Conservation (phyloP, 2,329 filamentous ascomycete species). For the Scopulariopsis brevicaulis region DNA sequence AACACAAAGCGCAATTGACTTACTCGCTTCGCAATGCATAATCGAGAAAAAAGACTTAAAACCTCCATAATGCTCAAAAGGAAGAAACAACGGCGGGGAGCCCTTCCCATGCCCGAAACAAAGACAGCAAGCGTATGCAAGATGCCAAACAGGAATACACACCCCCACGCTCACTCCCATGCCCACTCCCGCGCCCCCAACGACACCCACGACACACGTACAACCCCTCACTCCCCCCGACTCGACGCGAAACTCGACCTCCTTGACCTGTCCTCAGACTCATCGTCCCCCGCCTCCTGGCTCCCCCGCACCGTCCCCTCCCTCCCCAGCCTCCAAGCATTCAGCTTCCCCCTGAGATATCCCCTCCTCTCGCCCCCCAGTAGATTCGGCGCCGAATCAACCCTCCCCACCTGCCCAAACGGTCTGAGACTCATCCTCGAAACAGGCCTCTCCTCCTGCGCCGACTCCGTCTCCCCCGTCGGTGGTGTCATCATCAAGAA, state of each 20-base stretch:
- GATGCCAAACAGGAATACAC: background rate
- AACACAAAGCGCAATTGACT: background rate
- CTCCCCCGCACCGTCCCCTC: background rate
- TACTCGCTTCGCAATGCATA: background rate
- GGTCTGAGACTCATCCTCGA: constrained; percentile 3
- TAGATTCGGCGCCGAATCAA: background rate
- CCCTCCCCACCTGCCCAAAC: background rate
- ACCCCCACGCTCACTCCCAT: background rate
- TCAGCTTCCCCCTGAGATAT: constrained; percentile 4
- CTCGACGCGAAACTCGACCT: constrained; percentile 1
- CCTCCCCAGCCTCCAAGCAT: background rate
- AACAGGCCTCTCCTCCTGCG: background rate
- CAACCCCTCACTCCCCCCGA: background rate
- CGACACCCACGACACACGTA: background rate
- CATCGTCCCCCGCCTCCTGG: background rate
- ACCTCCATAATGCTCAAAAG: background rate
- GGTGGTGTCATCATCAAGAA: constrained; percentile 36
- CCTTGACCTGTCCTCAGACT: background rate
- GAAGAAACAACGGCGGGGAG: background rate
- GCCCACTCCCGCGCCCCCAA: too few species aligned
- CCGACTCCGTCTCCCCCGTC: constrained; percentile 21
- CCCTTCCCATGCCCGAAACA: background rate
- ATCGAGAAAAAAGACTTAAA: background rate
- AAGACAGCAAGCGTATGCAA: background rate
- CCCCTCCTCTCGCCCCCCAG: background rate